These are phyloP conservation scores for Backusella morwellensis DNA, from an alignment of 192 early-diverging fungal species.

Conservation along the genomic window DNA sequence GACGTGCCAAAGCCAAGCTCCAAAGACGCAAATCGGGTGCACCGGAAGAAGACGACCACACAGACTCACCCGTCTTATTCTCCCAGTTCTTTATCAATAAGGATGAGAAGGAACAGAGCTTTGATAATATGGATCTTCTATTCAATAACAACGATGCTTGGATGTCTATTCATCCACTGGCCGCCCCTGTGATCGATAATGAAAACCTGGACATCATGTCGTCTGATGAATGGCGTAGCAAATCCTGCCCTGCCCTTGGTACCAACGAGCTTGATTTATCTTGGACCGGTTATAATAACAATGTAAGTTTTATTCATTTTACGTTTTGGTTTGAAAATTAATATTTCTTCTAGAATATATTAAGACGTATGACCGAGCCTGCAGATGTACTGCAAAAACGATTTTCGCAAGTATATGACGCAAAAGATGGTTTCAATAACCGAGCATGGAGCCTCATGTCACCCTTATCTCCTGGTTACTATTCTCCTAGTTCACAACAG, in stretches of 20 bases:
- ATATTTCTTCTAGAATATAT: constrained; percentile 1
- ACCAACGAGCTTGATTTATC: not conserved
- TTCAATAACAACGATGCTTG: not conserved
- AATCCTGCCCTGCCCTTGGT: constrained; percentile 9
- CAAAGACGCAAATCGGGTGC: constrained; percentile 38
- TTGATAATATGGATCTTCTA: not conserved
- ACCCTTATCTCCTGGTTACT: constrained; percentile 4
- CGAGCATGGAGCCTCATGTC: not conserved
- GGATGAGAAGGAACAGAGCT: not conserved
- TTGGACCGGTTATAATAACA: not conserved
- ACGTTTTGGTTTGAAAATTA: not conserved
- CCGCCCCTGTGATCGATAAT: not conserved
- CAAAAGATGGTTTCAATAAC: not conserved
- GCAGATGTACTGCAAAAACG: constrained; percentile 4
- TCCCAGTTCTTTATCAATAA: constrained; percentile 21
- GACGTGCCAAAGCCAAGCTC: constrained; percentile 83
- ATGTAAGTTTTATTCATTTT: not conserved
- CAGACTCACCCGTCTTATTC: not conserved
- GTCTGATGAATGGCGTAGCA: constrained; percentile 8
- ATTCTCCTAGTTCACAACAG: constrained; percentile 9
- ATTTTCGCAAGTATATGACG: not conserved
- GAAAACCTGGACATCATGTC: not conserved
- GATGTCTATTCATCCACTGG: not conserved
- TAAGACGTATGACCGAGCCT: constrained; percentile 12
- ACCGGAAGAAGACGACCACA: not conserved